Percentiles rank a stretch among this genome's conserved stretches.
Evolutionary conservation across 116 monocot species (phyloP).

Genomic region (Dioscorea cayenensis): DNA sequence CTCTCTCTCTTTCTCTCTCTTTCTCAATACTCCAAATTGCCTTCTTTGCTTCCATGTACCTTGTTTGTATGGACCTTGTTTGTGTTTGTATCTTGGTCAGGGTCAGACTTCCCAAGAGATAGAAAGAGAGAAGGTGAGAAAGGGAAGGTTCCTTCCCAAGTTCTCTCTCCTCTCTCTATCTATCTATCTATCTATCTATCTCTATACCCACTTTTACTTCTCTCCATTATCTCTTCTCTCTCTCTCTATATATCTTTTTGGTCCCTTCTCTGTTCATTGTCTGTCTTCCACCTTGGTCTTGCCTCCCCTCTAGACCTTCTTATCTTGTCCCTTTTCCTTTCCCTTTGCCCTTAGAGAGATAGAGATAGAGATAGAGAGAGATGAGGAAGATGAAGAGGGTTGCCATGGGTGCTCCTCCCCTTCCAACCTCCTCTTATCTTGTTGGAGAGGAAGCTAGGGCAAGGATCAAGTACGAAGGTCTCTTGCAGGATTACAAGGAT

Average conservation of each 20-base stretch:
- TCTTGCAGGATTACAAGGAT: constrained; percentile 45
- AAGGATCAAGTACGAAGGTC: constrained; percentile 27
- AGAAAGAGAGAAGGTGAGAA: constrained; percentile 25
- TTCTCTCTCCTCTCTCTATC: constrained; percentile 13
- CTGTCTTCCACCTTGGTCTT: constrained; percentile 10
- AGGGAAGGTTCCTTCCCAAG: constrained; percentile 24
- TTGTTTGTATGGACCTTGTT: constrained; percentile 37
- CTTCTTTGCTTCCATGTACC: constrained; percentile 7
- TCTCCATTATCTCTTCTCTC: constrained; percentile 14
- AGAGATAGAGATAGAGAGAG: constrained; percentile 11
- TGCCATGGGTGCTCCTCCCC: constrained; percentile 8
- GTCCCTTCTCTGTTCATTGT: constrained; percentile 2
- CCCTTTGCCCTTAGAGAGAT: background rate
- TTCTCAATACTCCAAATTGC: too few relatives aligned
- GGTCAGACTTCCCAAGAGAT: constrained; percentile 6
- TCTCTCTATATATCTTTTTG: constrained; percentile 16
- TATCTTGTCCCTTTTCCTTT: background rate
- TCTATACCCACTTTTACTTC: constrained; percentile 6
- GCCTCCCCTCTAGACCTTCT: background rate
- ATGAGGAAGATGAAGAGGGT: constrained; percentile 33
- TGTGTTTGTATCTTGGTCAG: constrained; percentile 26
- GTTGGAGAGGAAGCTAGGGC: constrained; percentile 31
- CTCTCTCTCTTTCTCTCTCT: too few relatives aligned
- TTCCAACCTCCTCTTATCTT: background rate
- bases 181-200: background rate